Evolutionary conservation across 2,329 filamentous ascomycete species (phyloP).

Genomic region (Eurotiales sp.): DNA sequence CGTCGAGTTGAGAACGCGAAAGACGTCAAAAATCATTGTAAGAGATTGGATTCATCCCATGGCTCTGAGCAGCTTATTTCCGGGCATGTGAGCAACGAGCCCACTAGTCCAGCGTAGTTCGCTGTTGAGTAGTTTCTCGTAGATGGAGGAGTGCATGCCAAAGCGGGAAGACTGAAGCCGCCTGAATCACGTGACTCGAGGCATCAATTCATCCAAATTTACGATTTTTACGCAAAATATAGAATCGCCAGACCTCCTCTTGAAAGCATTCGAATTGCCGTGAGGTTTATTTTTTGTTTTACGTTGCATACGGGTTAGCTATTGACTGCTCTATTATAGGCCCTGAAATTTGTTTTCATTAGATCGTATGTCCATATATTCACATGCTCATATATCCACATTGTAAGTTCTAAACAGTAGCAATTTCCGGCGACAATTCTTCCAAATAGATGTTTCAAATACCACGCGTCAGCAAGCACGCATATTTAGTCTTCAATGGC

Average conservation of each 20-base stretch:
- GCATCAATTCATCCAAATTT: too few relatives aligned
- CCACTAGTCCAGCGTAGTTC: constrained; percentile 8
- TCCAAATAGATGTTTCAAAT: not conserved
- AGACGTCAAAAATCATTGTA: constrained; percentile 48
- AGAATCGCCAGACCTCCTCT: too few relatives aligned
- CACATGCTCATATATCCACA: constrained; percentile 9
- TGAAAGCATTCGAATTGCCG: too few relatives aligned
- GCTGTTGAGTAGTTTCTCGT: not conserved
- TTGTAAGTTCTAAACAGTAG: too few relatives aligned
- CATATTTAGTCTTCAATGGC: constrained; percentile 31
- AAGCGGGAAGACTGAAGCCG: too few relatives aligned
- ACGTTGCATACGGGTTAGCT: too few relatives aligned
- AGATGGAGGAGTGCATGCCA: too few relatives aligned
- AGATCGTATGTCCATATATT: not conserved
- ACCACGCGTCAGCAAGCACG: not conserved
- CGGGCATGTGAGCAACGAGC: constrained; percentile 13
- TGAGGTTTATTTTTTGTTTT: too few relatives aligned
- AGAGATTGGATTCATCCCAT: constrained; percentile 20
- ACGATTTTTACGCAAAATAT: too few relatives aligned
- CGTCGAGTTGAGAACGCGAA: constrained; percentile 75
- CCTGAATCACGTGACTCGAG: not conserved
- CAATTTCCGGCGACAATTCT: not conserved
- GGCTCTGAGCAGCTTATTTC: constrained; percentile 12
- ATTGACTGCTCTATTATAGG: too few relatives aligned
- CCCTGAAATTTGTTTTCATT: not conserved